phyloP scores from a whole-genome alignment of 768 basidiomycete species.

The Boletus coccyginus region DNA sequence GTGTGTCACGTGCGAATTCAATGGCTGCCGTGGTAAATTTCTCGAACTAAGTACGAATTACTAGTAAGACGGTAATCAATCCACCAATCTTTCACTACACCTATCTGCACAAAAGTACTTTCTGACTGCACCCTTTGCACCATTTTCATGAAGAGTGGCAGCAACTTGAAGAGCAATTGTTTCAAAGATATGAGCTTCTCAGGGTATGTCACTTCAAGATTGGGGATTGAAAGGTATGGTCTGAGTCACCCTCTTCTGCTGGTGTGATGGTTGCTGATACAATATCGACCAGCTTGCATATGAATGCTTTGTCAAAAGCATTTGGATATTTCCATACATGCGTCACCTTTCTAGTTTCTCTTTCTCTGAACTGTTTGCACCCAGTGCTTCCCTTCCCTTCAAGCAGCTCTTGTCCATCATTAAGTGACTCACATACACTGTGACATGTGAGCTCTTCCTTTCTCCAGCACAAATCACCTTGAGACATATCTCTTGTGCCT shows the following conservation, averaged over 20 bases:
- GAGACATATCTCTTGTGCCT: constrained; percentile 6
- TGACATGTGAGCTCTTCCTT: constrained; percentile 62
- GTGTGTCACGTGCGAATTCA: too few relatives aligned
- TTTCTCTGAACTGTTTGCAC: constrained; percentile 32
- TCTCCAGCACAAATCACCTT: constrained; percentile 49
- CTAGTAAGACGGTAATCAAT: too few relatives aligned
- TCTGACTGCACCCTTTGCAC: too few relatives aligned
- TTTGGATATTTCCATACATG: constrained; percentile 53
- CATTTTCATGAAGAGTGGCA: constrained; percentile 41
- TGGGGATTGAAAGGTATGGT: constrained; percentile 67
- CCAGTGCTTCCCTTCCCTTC: constrained; percentile 36
- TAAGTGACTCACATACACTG: constrained; percentile 68
- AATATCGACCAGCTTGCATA: constrained; percentile 50
- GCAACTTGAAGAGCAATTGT: constrained; percentile 62
- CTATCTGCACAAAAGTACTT: too few relatives aligned
- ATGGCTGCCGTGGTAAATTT: too few relatives aligned
- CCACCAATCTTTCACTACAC: too few relatives aligned
- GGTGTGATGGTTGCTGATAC: not conserved
- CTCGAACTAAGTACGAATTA: too few relatives aligned
- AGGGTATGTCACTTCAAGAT: constrained; percentile 76
- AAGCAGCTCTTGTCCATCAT: constrained; percentile 60
- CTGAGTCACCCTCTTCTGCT: not conserved
- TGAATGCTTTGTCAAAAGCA: constrained; percentile 50
- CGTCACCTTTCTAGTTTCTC: constrained; percentile 19
- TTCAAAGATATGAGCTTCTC: constrained; percentile 76